Evolutionary conservation across 1,284 basidiomycete species (phyloP).

Genomic region (Sanghuangporus baumii): DNA sequence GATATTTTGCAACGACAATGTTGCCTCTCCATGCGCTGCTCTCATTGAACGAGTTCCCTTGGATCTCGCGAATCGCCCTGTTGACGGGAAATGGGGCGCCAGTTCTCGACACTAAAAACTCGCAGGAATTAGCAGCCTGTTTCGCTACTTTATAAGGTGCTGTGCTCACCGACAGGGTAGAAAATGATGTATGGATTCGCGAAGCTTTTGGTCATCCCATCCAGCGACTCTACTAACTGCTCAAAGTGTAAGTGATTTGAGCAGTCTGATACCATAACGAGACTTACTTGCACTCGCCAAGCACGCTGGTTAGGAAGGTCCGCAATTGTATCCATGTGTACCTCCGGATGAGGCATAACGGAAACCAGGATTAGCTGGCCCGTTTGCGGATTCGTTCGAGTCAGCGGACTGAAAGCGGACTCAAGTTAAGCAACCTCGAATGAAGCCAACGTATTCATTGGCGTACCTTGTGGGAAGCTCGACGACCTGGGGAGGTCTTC

Average conservation of each 20-base stretch:
- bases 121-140: not conserved
- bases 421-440: not conserved
- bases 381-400: conserved; percentile 39
- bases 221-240: conserved; percentile 66
- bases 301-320: conserved; percentile 59
- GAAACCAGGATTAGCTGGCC: conserved; percentile 31
- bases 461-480: conserved; percentile 48
- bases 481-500: conserved; percentile 60
- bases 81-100: conserved; percentile 76
- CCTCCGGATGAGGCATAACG: conserved; percentile 69
- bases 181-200: conserved; percentile 73
- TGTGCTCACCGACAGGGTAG: conserved; percentile 43
- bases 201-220: conserved; percentile 73
- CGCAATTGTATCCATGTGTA: conserved; percentile 79
- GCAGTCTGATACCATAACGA: conserved; percentile 13
- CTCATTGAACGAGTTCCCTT: conserved; percentile 54
- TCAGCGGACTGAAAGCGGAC: conserved; percentile 44
- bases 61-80: conserved; percentile 65
- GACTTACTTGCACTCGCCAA: conserved; percentile 64
- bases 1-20: conserved; percentile 69
- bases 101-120: conserved; percentile 49
- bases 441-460: not conserved
- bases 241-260: not conserved
- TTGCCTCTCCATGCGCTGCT: conserved; percentile 70
- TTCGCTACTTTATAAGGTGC: not conserved